Base-by-base conservation (phyloP, 139 green algal genomes). In the Tetradesmus lagerheimii region DNA sequence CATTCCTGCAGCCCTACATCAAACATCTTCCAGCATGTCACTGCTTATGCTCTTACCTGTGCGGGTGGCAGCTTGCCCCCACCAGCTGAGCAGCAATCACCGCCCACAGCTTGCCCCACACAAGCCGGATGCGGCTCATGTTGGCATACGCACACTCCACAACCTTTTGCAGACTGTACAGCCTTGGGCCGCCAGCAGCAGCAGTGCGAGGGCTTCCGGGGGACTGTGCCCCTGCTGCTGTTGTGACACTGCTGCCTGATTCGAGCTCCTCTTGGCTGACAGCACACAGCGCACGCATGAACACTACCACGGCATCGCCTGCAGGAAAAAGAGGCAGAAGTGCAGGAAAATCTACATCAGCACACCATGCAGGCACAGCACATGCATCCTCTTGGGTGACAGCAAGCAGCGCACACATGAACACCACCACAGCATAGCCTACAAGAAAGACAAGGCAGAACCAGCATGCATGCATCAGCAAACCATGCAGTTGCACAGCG, bases 231-330 rank as follows among this genome's bases (percentile, higher is more conserved):
- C 57, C 81, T 87, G 50, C 34, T 57, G 16, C 35, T 31, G 64
- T 47, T n/a, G 83, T 80, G 11, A 31, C 39, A 38, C 62, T 88
- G 83, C 83, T 80, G 29, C 83, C 85, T 14, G 86, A 29, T n/a
- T 97, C 93, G 25, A 99, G 95, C 92, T 98, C 97, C 87, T 98
- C 96, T 31, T 96, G 91, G 89, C 92, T 95, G 16, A 98, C 94
- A 9, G 95, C 95, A 81, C 94, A 99, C 57, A 99, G 91, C 2
- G 97, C 96, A 27, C 97, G 93, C 64, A 98, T 94, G 83, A 99
- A 99, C 23, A 98, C 92, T 38, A 99, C 93, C n/a, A 99, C 97
- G 0, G 96, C 96, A 34, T 99, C 97, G 45, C 83, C 83, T 88
- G 64, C 62, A 76, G 75, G n/a, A 31, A 39, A 84, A 39, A 15